These are phyloP conservation scores for Scutellaria baicalensis DNA, from an alignment of 257 asterid species.

Conservation along the genomic window DNA sequence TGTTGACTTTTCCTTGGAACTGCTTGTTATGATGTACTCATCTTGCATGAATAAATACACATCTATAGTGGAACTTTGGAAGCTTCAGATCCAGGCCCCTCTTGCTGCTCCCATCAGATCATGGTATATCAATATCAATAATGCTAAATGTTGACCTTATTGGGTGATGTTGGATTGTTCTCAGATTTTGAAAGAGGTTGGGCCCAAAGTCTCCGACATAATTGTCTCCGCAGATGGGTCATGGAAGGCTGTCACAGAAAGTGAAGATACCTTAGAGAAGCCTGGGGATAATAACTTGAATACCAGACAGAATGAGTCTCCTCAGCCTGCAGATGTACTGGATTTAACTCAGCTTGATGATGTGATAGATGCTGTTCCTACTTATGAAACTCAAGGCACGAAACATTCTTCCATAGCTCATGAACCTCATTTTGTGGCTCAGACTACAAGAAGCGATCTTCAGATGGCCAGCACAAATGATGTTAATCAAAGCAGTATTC, in stretches of 20 bases:
- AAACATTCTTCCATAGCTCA: constrained; percentile 21
- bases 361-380: constrained; percentile 17
- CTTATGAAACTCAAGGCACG: constrained; percentile 31
- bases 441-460: constrained; percentile 7
- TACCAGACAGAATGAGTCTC: constrained; percentile 20
- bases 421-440: constrained; percentile 6
- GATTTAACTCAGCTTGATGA: constrained; percentile 65
- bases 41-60: neutral
- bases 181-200: constrained; percentile 73
- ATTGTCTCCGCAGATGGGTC: constrained; percentile 74
- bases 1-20: neutral
- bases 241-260: constrained; percentile 53
- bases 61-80: neutral
- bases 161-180: constrained; percentile 6
- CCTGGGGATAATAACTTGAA: constrained; percentile 27
- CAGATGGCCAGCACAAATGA: constrained; percentile 1
- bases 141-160: neutral
- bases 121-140: neutral
- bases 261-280: constrained; percentile 34
- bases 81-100: neutral
- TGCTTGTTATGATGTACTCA: neutral
- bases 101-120: neutral
- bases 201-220: constrained; percentile 45
- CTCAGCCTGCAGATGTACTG: constrained; percentile 31
- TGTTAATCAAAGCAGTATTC: constrained; percentile 23